Conservation (phyloP, 768 basidiomycete genomes). For the Suillus subluteus region DNA sequence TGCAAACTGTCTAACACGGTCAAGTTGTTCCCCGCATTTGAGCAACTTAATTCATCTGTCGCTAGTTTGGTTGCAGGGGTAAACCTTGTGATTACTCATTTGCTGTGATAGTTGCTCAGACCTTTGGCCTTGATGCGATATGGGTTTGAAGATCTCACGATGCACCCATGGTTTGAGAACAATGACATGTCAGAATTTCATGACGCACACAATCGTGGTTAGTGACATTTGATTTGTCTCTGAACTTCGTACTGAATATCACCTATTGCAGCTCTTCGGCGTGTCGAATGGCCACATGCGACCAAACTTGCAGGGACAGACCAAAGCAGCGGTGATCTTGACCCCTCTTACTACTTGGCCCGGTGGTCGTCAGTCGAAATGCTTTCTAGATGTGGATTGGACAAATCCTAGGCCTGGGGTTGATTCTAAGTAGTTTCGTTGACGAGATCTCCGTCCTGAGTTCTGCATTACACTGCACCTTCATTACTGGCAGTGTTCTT, state of each 20-base stretch:
- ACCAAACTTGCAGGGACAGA: not conserved
- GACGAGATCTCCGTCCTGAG: too few relatives aligned
- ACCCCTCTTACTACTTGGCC: not conserved
- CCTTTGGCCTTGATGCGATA: not conserved
- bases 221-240: not conserved
- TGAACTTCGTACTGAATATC: not conserved
- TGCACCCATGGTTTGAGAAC: conserved; percentile 12
- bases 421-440: too few relatives aligned
- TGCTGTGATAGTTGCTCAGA: not conserved
- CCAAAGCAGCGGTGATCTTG: too few relatives aligned
- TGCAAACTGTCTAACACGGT: conserved; percentile 10
- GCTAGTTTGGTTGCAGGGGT: conserved; percentile 38
- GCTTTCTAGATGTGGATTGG: conserved; percentile 2
- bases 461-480: too few relatives aligned
- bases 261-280: conserved; percentile 2
- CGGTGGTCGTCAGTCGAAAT: not conserved
- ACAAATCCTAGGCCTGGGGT: conserved; percentile 4
- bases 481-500: too few relatives aligned
- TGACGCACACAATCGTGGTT: conserved; percentile 25
- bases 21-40: conserved; percentile 24
- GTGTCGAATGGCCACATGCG: not conserved
- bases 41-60: conserved; percentile 25
- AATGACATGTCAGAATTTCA: conserved; percentile 27
- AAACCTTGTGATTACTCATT: conserved; percentile 5
- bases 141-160: not conserved